Evolutionary conservation across 805 yeast species (phyloP).

Genomic region (Candida piceae): DNA sequence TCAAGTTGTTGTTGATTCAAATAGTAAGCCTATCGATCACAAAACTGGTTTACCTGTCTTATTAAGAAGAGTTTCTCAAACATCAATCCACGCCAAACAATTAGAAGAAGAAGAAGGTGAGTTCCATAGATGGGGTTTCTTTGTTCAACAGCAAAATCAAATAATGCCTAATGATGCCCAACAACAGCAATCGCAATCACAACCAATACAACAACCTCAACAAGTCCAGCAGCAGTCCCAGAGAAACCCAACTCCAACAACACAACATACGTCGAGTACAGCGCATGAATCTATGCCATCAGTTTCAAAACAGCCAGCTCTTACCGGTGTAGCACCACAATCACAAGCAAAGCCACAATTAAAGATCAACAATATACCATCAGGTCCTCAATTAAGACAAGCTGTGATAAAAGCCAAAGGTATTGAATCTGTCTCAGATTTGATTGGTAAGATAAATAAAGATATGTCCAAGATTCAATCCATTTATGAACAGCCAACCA

Average conservation of each 20-base stretch:
- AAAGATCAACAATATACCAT: constrained; percentile 38
- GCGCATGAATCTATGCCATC: background rate
- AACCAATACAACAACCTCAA: constrained; percentile 1
- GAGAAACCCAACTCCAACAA: too few relatives aligned
- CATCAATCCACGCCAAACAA: constrained; percentile 61
- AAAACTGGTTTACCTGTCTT: constrained; percentile 69
- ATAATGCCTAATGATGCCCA: constrained; percentile 22
- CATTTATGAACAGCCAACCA: constrained; percentile 17
- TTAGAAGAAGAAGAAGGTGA: constrained; percentile 93
- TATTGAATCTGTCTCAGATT: constrained; percentile 60
- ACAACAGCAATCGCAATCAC: constrained; percentile 2
- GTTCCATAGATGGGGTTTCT: constrained; percentile 80
- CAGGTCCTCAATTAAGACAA: constrained; percentile 50
- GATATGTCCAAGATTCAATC: constrained; percentile 32
- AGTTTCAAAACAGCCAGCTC: background rate
- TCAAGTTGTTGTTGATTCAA: constrained; percentile 64
- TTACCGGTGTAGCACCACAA: background rate
- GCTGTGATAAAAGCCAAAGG: constrained; percentile 74
- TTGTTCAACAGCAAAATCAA: constrained; percentile 56
- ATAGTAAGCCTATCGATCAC: constrained; percentile 57
- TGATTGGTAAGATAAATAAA: constrained; percentile 59
- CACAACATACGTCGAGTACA: constrained; percentile 2
- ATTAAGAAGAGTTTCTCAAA: constrained; percentile 58
- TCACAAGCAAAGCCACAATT: constrained; percentile 11
- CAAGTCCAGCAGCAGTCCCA: background rate